Conservation (phyloP, 768 basidiomycete species). For the Tephrocybe rancida region DNA sequence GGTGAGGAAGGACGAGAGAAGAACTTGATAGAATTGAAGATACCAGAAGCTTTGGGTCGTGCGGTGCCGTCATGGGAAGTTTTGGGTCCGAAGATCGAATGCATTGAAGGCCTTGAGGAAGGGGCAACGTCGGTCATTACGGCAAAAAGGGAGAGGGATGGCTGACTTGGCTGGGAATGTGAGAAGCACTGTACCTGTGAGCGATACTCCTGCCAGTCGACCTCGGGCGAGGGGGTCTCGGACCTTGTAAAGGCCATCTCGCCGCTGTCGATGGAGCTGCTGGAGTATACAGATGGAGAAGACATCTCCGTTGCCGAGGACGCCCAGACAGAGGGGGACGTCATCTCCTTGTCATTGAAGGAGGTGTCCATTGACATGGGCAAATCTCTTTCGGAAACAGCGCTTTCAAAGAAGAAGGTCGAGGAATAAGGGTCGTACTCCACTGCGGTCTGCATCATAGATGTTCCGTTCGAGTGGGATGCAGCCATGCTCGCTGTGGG, state of each 20-base stretch:
- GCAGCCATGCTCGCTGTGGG: conserved; percentile 42
- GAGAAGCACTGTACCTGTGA: conserved; percentile 35
- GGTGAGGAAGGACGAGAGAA: conserved; percentile 54
- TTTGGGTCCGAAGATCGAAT: conserved; percentile 20
- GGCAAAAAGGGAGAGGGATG: conserved; percentile 40
- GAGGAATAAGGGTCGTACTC: conserved; percentile 65
- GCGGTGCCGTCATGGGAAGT: conserved; percentile 23
- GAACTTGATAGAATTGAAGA: conserved; percentile 46
- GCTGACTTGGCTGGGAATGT: conserved; percentile 42
- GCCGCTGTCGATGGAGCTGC: conserved; percentile 30
- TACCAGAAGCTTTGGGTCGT: conserved; percentile 33
- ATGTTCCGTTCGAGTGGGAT: conserved; percentile 54
- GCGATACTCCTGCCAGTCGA: conserved; percentile 32
- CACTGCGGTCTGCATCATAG: conserved; percentile 76
- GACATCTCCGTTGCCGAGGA: conserved; percentile 48
- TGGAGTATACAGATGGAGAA: conserved; percentile 47
- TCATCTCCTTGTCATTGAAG: conserved; percentile 57
- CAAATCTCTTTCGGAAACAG: conserved; percentile 38
- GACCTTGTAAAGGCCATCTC: conserved; percentile 37
- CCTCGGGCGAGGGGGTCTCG: conserved; percentile 30
- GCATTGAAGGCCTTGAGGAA: conserved; percentile 38
- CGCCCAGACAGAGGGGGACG: conserved; percentile 51
- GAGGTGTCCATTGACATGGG: conserved; percentile 27
- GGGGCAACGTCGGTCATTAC: conserved; percentile 42
- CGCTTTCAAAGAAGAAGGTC: conserved; percentile 54